phyloP scores from a whole-genome alignment of 129 eudicot species.

The Apium graveolens region DNA sequence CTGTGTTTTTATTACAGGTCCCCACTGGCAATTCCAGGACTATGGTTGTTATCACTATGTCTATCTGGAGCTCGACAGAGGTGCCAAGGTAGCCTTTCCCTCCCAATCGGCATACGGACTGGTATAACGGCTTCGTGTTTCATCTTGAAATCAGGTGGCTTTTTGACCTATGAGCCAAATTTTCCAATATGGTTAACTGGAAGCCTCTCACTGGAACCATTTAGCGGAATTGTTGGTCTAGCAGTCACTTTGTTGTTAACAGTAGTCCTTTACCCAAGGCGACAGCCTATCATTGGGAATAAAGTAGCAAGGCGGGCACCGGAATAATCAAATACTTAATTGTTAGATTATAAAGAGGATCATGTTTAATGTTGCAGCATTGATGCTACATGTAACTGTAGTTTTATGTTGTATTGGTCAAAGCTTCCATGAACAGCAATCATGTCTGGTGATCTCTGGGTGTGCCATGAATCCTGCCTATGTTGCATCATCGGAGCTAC shows the following conservation, averaged over 20 bases:
- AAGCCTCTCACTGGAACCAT: conserved; percentile 67
- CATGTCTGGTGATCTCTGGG: background rate
- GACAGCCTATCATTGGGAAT: conserved; percentile 9
- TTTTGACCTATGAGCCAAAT: conserved; percentile 44
- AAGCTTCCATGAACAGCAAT: background rate
- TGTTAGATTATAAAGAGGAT: background rate
- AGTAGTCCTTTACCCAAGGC: conserved; percentile 50
- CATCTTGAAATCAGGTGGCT: conserved; percentile 52
- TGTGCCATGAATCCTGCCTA: too few species aligned
- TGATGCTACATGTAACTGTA: background rate
- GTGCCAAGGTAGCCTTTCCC: conserved; percentile 58
- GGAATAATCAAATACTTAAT: conserved; percentile 19
- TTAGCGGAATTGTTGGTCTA: conserved; percentile 65
- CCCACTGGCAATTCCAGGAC: conserved; percentile 58
- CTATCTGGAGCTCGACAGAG: conserved; percentile 65
- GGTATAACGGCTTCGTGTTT: conserved; percentile 65
- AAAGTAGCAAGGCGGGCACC: conserved; percentile 16
- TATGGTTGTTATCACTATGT: conserved; percentile 70
- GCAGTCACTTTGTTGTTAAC: conserved; percentile 52
- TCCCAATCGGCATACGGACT: conserved; percentile 77
- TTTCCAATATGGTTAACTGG: conserved; percentile 58
- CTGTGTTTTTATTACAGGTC: conserved; percentile 43
- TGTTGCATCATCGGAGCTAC: too few species aligned
- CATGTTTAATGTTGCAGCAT: background rate
- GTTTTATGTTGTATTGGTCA: background rate